Evolutionary conservation across 225 moss, liverwort and hornwort genomes (phyloP).

Genomic region (Pleurozium schreberi): DNA sequence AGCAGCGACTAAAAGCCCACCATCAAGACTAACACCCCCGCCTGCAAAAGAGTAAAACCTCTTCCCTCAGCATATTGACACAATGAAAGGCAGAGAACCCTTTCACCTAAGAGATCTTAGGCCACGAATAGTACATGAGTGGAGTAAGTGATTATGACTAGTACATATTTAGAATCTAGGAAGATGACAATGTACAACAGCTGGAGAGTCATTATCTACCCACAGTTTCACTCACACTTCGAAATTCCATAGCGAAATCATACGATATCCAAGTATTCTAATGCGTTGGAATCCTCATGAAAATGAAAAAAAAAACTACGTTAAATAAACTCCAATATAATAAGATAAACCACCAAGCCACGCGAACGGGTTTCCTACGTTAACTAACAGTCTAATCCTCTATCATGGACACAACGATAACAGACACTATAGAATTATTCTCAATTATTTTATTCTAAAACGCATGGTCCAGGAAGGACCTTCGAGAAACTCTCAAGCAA

Average conservation of each 20-base stretch:
- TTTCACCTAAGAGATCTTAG: neutral
- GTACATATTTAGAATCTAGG: neutral
- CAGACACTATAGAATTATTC: neutral
- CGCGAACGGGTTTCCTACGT: neutral
- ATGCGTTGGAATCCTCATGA: neutral
- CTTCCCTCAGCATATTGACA: neutral
- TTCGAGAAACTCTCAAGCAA: neutral
- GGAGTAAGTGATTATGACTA: neutral
- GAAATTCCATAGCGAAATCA: neutral
- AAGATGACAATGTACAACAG: neutral
- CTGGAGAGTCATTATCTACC: neutral
- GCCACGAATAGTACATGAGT: neutral
- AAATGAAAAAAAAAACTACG: neutral
- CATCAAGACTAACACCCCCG: conserved; percentile 28
- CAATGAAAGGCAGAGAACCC: neutral
- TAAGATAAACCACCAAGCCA: neutral
- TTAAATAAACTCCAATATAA: neutral
- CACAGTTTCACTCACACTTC: neutral
- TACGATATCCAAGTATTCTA: neutral
- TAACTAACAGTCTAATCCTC: neutral
- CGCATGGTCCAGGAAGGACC: neutral
- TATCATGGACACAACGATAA: neutral
- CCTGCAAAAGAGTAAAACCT: conserved; percentile 6
- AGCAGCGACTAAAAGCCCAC: conserved; percentile 55
- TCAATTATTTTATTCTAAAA: neutral